Conservation (phyloP, 208 protist species). For the Leishmania guyanensis region DNA sequence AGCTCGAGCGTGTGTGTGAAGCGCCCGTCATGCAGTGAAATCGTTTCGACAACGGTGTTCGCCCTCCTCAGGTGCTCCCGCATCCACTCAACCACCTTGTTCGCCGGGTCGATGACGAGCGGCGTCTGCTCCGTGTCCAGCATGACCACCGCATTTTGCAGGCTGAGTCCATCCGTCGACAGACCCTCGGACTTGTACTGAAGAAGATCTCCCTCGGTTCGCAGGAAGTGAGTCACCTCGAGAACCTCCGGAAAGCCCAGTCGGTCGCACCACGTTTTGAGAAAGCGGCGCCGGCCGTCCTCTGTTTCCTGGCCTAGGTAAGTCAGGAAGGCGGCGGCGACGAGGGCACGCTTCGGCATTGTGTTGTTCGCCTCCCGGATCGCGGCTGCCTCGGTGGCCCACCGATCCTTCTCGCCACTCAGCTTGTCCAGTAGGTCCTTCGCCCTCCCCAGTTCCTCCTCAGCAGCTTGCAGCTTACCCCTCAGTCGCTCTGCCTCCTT, state of each 20-base stretch:
- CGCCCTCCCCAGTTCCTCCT: conserved; percentile 91
- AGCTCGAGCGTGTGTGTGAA: conserved; percentile 96
- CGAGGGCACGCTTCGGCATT: conserved; percentile 87
- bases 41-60: conserved; percentile 81
- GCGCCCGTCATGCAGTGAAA: conserved; percentile 92
- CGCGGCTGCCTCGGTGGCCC: conserved; percentile 78
- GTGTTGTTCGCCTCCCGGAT: conserved; percentile 67
- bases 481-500: conserved; percentile 94
- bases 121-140: conserved; percentile 85
- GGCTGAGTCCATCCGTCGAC: conserved; percentile 92
- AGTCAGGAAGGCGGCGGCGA: conserved; percentile 92
- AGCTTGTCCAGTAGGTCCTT: conserved; percentile 95
- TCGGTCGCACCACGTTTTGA: conserved; percentile 82
- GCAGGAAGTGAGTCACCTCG: conserved; percentile 88
- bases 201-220: conserved; percentile 94
- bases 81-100: conserved; percentile 94
- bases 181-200: conserved; percentile 96
- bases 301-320: conserved; percentile 92
- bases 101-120: conserved; percentile 97
- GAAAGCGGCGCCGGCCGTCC: conserved; percentile 68
- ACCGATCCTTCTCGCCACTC: conserved; percentile 94
- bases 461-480: conserved; percentile 83
- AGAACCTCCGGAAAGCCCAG: conserved; percentile 46
- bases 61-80: conserved; percentile 75
- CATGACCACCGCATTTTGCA: conserved; percentile 97